phyloP scores from a whole-genome alignment of 805 yeast genomes.

The Candida sanyiensis region DNA sequence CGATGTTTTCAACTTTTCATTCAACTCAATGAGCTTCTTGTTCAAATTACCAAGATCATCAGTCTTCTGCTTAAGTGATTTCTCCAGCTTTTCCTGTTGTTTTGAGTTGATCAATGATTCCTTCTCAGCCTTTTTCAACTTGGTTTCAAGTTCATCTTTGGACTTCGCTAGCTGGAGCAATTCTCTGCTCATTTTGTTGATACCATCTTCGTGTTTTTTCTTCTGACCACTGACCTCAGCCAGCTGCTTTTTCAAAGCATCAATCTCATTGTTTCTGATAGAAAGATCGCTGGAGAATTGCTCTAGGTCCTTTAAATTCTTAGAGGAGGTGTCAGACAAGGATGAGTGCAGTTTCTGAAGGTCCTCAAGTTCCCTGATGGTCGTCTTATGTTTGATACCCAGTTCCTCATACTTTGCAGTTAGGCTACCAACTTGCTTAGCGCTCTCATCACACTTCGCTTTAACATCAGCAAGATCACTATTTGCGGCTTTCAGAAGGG shows the following conservation, averaged over 20 bases:
- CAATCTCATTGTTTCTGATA: slow-evolving; percentile 21
- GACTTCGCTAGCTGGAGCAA: slow-evolving; percentile 58
- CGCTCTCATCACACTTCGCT: slow-evolving; percentile 7
- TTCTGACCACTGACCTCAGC: slow-evolving; percentile 33
- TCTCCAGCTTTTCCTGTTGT: slow-evolving; percentile 18
- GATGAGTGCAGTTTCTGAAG: slow-evolving; percentile 31
- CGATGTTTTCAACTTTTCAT: background rate
- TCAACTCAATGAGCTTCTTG: slow-evolving; percentile 9
- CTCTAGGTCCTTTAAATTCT: slow-evolving; percentile 30
- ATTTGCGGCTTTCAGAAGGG: slow-evolving; percentile 16
- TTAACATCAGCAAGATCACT: slow-evolving; percentile 13
- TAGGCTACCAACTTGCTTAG: slow-evolving; percentile 19
- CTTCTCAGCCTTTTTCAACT: slow-evolving; percentile 36
- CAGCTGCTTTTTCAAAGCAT: slow-evolving; percentile 24
- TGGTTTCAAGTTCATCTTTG: slow-evolving; percentile 45
- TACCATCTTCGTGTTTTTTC: slow-evolving; percentile 74
- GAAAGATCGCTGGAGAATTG: slow-evolving; percentile 12
- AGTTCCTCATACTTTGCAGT: slow-evolving; percentile 20
- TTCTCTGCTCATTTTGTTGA: slow-evolving; percentile 86
- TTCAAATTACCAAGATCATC: slow-evolving; percentile 14
- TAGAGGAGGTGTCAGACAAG: slow-evolving; percentile 28
- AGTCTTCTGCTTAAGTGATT: slow-evolving; percentile 15
- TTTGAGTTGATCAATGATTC: slow-evolving; percentile 20
- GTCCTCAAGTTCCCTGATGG: slow-evolving; percentile 14
- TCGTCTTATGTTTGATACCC: slow-evolving; percentile 10